phyloP scores from a whole-genome alignment of 2,329 filamentous ascomycete species.

The Ceratocystis albifundus region DNA sequence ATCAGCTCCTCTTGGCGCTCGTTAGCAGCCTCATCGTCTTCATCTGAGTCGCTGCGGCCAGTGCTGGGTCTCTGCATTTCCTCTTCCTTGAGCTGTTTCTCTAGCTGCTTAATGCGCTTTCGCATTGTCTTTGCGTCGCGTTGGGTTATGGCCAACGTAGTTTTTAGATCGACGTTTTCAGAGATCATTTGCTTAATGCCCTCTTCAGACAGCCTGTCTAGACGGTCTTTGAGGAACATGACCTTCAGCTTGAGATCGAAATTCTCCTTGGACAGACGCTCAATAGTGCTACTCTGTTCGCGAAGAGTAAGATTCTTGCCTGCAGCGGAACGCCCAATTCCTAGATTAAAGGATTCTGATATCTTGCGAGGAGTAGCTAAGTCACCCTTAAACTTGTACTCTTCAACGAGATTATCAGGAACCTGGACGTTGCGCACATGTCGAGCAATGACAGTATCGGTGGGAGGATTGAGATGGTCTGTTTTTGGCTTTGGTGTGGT shows the following conservation, averaged over 20 bases:
- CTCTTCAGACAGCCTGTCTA: slow-evolving; percentile 89
- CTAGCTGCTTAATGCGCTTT: slow-evolving; percentile 71
- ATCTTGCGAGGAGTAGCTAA: slow-evolving; percentile 47
- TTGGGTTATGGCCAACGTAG: slow-evolving; percentile 74
- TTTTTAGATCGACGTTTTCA: slow-evolving; percentile 92
- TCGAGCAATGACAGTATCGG: slow-evolving; percentile 77
- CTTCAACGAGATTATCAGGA: slow-evolving; percentile 73
- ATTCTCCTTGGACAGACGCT: slow-evolving; percentile 92
- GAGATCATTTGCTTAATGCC: slow-evolving; percentile 96
- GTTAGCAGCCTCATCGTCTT: slow-evolving; percentile 49
- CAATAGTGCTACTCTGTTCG: slow-evolving; percentile 95
- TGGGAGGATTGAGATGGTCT: slow-evolving; percentile 50
- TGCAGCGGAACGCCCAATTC: slow-evolving; percentile 36
- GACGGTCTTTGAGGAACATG: slow-evolving; percentile 86
- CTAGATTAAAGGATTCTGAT: slow-evolving; percentile 40
- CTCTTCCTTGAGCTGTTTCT: slow-evolving; percentile 62
- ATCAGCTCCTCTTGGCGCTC: slow-evolving; percentile 76
- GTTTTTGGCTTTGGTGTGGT: slow-evolving; percentile 58
- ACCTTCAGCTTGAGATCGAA: slow-evolving; percentile 96
- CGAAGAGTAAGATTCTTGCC: slow-evolving; percentile 75
- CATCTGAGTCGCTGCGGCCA: slow-evolving; percentile 46
- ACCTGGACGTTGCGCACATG: slow-evolving; percentile 85
- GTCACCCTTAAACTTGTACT: slow-evolving; percentile 68
- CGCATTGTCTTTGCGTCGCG: slow-evolving; percentile 80
- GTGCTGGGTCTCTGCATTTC: slow-evolving; percentile 48